A percentile compares a stretch with the other conserved stretches of the same genome.
Conservation (phyloP, 1,139 yeast species). For the Sugiyamaella pinicola region DNA sequence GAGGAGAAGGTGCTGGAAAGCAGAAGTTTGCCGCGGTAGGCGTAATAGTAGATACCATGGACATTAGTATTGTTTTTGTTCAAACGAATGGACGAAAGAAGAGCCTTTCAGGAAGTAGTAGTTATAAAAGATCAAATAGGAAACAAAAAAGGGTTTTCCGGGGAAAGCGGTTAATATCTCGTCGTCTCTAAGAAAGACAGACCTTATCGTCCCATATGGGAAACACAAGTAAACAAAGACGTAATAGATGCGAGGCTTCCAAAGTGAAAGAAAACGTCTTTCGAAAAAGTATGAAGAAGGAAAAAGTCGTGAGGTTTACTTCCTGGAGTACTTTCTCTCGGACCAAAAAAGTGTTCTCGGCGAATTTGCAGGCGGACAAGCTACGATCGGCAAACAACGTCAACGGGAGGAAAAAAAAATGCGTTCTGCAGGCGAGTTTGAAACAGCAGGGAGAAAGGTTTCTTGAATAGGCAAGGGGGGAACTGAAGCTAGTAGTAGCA, state of each 20-base stretch:
- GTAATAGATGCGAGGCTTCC: too few relatives aligned
- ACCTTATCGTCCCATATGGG: conserved; percentile 3
- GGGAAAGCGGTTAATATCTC: not conserved
- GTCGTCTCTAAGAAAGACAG: not conserved
- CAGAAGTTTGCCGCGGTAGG: conserved; percentile 20
- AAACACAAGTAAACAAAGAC: not conserved
- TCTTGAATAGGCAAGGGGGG: conserved; percentile 5
- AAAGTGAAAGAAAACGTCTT: not conserved
- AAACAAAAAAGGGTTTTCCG: too few relatives aligned
- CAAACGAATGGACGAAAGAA: conserved; percentile 18
- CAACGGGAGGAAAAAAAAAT: conserved; percentile 1
- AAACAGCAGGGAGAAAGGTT: not conserved
- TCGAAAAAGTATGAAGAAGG: not conserved
- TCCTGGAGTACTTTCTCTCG: not conserved
- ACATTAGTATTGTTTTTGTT: conserved; percentile 8
- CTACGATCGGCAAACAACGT: conserved; percentile 1
- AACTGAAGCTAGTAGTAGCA: not conserved
- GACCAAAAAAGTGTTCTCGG: not conserved
- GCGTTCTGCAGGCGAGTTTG: conserved; percentile 9
- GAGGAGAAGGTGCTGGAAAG: conserved; percentile 18
- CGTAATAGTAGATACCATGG: conserved; percentile 23
- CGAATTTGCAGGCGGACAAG: conserved; percentile 1
- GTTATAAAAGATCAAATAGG: too few relatives aligned
- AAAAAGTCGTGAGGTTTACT: not conserved
- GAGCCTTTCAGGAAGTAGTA: conserved; percentile 10